Evolutionary conservation across 208 protist species (phyloP).

Genomic region (Leishmania amazonensis): DNA sequence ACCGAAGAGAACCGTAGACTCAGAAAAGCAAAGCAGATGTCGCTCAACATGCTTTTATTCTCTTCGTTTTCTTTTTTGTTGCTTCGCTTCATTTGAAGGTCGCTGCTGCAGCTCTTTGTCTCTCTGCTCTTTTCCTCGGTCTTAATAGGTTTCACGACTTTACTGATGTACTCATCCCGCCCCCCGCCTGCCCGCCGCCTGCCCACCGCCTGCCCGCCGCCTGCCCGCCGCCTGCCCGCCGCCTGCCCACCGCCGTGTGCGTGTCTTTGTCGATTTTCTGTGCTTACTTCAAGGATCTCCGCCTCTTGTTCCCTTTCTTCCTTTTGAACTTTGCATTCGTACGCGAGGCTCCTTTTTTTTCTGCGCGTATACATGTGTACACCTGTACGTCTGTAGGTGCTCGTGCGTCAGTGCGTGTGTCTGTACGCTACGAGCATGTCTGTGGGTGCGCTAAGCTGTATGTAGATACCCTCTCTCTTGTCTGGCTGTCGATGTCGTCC

Average conservation of each 20-base stretch:
- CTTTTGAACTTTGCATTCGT: not conserved
- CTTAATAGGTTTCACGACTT: not conserved
- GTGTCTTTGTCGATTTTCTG: not conserved
- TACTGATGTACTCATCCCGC: not conserved
- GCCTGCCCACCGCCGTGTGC: not conserved
- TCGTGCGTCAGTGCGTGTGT: conserved; percentile 4
- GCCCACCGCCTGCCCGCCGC: not conserved
- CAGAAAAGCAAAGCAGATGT: not conserved
- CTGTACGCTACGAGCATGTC: not conserved
- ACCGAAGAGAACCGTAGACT: not conserved
- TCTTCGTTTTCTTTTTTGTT: not conserved
- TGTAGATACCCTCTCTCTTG: not conserved
- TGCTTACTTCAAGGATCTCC: not conserved
- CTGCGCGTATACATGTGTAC: not conserved
- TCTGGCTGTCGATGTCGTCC: not conserved
- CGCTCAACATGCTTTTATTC: not conserved
- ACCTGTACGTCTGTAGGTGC: not conserved
- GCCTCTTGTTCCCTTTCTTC: not conserved
- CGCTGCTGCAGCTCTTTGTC: not conserved
- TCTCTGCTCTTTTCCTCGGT: not conserved
- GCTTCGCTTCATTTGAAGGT: not conserved
- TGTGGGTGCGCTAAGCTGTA: not conserved
- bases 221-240: too few relatives aligned
- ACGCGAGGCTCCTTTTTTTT: not conserved
- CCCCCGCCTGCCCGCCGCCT: not conserved